Conservation (phyloP, 2,329 filamentous ascomycete genomes). For the Monilinia aucupariae region DNA sequence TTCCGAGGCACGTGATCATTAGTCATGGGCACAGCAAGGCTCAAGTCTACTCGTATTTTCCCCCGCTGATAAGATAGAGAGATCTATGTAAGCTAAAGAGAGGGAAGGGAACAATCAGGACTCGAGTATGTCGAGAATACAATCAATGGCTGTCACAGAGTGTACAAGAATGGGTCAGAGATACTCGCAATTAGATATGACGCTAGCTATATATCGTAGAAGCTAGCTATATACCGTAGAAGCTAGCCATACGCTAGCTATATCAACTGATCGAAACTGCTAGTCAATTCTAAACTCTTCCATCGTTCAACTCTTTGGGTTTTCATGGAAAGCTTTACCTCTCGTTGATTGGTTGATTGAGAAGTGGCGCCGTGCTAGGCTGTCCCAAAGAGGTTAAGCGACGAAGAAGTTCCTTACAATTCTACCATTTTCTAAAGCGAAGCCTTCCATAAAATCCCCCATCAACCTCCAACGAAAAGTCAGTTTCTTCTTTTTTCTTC, state of each 20-base stretch:
- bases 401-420: conserved; percentile 15
- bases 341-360: neutral
- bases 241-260: too few relatives aligned
- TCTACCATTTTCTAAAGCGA: conserved; percentile 18
- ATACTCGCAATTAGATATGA: too few relatives aligned
- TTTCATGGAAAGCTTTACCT: too few relatives aligned
- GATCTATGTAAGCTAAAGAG: too few relatives aligned
- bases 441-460: conserved; percentile 14
- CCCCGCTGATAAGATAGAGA: conserved; percentile 14
- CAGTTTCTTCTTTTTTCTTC: conserved; percentile 8
- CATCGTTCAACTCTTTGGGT: too few relatives aligned
- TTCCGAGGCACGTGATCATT: neutral
- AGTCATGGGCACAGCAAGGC: neutral
- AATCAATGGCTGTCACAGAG: too few relatives aligned
- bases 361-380: conserved; percentile 5
- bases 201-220: too few relatives aligned
- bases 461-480: conserved; percentile 4
- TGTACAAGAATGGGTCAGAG: too few relatives aligned
- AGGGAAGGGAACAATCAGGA: neutral
- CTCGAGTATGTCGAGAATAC: too few relatives aligned
- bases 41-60: neutral
- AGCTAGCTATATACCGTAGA: too few relatives aligned
- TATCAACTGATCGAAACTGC: too few relatives aligned
- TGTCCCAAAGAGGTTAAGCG: conserved; percentile 7
- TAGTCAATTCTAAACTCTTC: neutral